Percentiles rank a stretch among this genome's conserved stretches.
phyloP scores from a whole-genome alignment of 495 filamentous ascomycete species.

The Penicillium steckii region DNA sequence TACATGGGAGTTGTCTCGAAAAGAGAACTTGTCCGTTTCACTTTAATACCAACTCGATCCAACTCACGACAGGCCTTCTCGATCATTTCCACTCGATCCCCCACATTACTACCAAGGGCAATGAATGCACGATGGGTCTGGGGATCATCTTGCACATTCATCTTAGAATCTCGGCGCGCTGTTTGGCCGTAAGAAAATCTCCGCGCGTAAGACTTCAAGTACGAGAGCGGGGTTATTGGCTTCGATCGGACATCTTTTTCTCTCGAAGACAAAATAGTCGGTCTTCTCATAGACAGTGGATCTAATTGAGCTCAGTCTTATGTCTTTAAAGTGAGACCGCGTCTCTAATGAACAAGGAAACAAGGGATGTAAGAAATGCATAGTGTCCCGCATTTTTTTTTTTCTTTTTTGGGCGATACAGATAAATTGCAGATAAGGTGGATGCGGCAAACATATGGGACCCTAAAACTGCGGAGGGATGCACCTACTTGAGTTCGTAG shows the following conservation, averaged over 20 bases:
- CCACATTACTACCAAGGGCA: conserved; percentile 90
- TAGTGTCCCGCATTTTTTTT: conserved; percentile 14
- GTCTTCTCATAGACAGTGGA: conserved; percentile 8
- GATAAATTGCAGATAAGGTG: conserved; percentile 19
- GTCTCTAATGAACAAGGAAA: not conserved
- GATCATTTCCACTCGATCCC: conserved; percentile 79
- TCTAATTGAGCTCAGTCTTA: conserved; percentile 7
- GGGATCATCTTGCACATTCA: conserved; percentile 19
- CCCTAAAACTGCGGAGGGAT: conserved; percentile 1
- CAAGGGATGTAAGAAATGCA: conserved; percentile 1
- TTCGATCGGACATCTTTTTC: conserved; percentile 12
- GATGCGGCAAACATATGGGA: not conserved
- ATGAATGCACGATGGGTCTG: conserved; percentile 64
- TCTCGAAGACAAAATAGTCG: conserved; percentile 2
- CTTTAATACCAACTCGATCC: conserved; percentile 64
- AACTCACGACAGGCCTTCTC: conserved; percentile 78
- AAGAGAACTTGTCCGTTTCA: conserved; percentile 79
- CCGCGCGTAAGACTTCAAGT: conserved; percentile 14
- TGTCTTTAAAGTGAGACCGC: not conserved
- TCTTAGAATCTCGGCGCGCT: conserved; percentile 20
- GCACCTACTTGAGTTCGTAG: conserved; percentile 16
- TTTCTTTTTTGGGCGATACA: conserved; percentile 7
- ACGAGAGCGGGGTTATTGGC: conserved; percentile 12
- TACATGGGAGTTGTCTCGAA: conserved; percentile 99
- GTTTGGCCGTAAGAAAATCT: conserved; percentile 25